Evolutionary conservation across 2,329 filamentous ascomycete genomes (phyloP), one percentile per base, ranked within the genome.

Genomic region (Aureobasidium sp.): DNA sequence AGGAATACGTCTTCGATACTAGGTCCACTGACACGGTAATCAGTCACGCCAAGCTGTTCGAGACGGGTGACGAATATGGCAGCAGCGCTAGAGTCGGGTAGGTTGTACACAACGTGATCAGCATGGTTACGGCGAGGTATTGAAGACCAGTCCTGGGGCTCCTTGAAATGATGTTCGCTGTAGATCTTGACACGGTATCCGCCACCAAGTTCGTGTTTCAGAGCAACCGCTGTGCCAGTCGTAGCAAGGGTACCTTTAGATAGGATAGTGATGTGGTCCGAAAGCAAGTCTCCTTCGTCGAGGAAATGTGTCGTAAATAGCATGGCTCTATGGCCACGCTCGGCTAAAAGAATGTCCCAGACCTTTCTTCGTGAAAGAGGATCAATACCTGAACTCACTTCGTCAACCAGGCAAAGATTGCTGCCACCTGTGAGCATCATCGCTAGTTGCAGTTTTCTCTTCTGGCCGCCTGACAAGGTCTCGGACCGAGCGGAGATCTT

Each of bases 391-490:
- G 88, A 91, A 42, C 88, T 92, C 15, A 96, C 91, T 74, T 97
- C 93, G 67, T 97, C 92, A 6, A 97, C 86, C 69, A 91, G 94
- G 75, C 92, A 96, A 0, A 97, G 87, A 27, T 85, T 85, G 65
- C 89, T 93, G 12, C 91, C 91, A 64, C 93, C 92, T 3, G 90
- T 95, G 68, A 97, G 86, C 91, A 96, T 96, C 85, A 96, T 93
- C 5, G 91, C 91, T 2, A 97, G 80, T 73, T 97, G 92, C 9
- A 96, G 80, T 73, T 97, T 97, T 58, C 92, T 82, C 76, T 96
- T 96, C 73, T 97, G 92, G 0, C 92, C 92, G 9, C 92, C 92
- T 2, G 91, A 96, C 0, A 97, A 79, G 0, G 90, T 95, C 70
- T 85, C 87, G 0, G 91, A 84, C 64, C 81, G 79, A 0, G 91